phyloP scores from a whole-genome alignment of 139 green algal genomes.

The Edaphochlamys debaryana region DNA sequence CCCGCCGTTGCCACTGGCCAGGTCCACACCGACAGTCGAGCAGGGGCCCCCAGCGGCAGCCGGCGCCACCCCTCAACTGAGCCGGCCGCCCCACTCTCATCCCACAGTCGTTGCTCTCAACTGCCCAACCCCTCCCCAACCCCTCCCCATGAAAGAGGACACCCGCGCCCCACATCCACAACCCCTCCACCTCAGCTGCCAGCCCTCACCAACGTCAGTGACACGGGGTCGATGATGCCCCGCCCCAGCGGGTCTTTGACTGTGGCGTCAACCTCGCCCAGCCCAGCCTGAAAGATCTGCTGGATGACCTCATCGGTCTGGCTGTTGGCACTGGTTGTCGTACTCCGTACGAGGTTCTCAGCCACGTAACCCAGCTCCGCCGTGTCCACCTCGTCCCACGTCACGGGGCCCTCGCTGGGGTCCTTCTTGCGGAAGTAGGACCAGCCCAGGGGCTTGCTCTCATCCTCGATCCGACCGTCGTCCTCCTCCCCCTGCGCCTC shows the following conservation, averaged over 20 bases:
- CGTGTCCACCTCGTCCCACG: slow-evolving; percentile 35
- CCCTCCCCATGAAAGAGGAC: too few species aligned
- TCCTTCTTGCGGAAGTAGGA: slow-evolving; percentile 31
- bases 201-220: slow-evolving; percentile 20
- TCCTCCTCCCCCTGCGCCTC: neutral
- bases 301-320: slow-evolving; percentile 33
- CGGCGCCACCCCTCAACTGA: too few species aligned
- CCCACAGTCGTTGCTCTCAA: too few species aligned
- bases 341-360: slow-evolving; percentile 30
- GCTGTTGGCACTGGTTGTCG: slow-evolving; percentile 2
- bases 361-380: slow-evolving; percentile 34
- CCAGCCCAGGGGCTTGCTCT: slow-evolving; percentile 36
- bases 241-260: slow-evolving; percentile 43
- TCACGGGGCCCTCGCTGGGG: slow-evolving; percentile 5
- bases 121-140: too few species aligned
- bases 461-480: slow-evolving; percentile 4
- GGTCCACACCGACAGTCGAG: too few species aligned
- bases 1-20: too few species aligned
- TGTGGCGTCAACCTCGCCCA: neutral
- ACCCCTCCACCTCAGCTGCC: neutral
- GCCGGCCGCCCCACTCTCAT: too few species aligned
- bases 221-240: slow-evolving; percentile 32
- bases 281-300: slow-evolving; percentile 24
- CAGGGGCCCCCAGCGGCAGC: too few species aligned
- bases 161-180: too few species aligned